These are phyloP conservation scores for Chrysoporthe deuterocubensis DNA, from an alignment of 2,329 filamentous ascomycete species.

Conservation along the genomic window DNA sequence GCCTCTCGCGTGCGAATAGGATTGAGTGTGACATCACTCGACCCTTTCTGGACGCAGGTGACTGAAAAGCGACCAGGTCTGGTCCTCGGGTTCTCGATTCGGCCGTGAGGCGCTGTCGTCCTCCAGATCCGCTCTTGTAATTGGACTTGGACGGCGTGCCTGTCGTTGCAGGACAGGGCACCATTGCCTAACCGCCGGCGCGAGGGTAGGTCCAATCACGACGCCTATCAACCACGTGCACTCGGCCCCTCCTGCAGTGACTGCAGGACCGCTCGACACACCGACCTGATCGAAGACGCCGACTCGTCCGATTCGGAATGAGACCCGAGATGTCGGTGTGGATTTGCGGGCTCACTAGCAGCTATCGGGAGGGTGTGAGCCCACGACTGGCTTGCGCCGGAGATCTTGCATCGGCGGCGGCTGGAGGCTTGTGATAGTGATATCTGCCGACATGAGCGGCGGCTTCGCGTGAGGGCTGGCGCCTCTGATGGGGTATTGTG, in stretches of 20 bases:
- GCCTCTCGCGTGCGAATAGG: conserved; percentile 6
- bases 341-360: conserved; percentile 3
- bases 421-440: conserved; percentile 29
- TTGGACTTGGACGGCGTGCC: neutral
- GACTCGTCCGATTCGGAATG: conserved; percentile 23
- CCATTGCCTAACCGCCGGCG: conserved; percentile 26
- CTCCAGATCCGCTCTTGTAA: conserved; percentile 4
- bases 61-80: neutral
- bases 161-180: conserved; percentile 13
- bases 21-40: neutral
- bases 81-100: neutral
- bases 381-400: conserved; percentile 17
- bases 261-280: conserved; percentile 1
- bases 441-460: conserved; percentile 23
- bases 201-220: conserved; percentile 24
- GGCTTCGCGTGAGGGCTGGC: neutral
- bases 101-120: neutral
- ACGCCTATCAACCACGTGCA: conserved; percentile 15
- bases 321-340: conserved; percentile 22
- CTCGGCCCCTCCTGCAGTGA: conserved; percentile 11
- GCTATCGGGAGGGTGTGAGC: conserved; percentile 6
- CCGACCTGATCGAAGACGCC: neutral
- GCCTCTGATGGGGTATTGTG: conserved; percentile 6
- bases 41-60: neutral
- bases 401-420: conserved; percentile 21